Percentiles rank a stretch among this genome's conserved stretches.
phyloP scores from a whole-genome alignment of 2,329 filamentous ascomycete genomes.

The Pseudogymnoascus sp. region DNA sequence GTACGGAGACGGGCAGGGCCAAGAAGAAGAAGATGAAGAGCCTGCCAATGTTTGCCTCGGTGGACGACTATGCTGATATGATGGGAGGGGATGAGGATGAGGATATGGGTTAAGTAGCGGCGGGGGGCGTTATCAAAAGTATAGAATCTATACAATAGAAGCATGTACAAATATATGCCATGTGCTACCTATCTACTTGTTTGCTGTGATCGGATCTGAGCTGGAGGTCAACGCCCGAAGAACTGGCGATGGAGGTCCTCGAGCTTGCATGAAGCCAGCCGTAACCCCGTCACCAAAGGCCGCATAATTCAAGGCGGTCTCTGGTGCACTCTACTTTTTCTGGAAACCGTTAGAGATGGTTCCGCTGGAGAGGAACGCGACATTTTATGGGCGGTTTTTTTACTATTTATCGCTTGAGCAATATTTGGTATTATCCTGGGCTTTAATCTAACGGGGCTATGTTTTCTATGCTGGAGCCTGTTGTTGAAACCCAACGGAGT shows the following conservation, averaged over 20 bases:
- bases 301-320: too few relatives aligned
- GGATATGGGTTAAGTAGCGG: conserved; percentile 1
- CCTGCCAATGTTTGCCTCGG: conserved; percentile 86
- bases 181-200: conserved; percentile 9
- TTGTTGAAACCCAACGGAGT: background rate
- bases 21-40: conserved; percentile 81
- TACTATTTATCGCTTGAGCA: too few relatives aligned
- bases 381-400: too few relatives aligned
- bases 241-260: background rate
- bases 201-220: background rate
- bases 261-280: too few relatives aligned
- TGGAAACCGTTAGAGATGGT: too few relatives aligned
- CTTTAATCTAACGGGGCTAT: background rate
- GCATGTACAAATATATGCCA: conserved; percentile 9
- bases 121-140: background rate
- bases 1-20: conserved; percentile 37
- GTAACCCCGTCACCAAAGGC: too few relatives aligned
- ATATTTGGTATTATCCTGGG: background rate
- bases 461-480: background rate
- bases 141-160: conserved; percentile 4
- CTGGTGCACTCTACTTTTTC: too few relatives aligned
- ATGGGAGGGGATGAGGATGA: conserved; percentile 62
- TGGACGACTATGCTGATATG: conserved; percentile 86
- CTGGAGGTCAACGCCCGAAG: background rate
- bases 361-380: too few relatives aligned